phyloP scores from a whole-genome alignment of 2,329 filamentous ascomycete genomes.

The Mycosphaerella sp. region DNA sequence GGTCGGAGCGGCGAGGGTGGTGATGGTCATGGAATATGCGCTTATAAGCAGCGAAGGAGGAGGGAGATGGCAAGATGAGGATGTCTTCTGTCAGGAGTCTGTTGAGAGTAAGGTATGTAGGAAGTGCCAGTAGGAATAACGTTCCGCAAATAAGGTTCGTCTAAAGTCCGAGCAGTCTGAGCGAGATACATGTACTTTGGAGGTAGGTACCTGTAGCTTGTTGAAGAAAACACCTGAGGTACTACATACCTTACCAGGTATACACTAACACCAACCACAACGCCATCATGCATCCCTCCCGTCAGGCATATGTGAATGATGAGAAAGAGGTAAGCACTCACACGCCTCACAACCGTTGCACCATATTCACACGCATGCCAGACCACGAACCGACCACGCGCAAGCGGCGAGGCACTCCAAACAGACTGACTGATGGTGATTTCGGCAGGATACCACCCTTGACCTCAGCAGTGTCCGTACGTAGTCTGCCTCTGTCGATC shows the following conservation, averaged over 20 bases:
- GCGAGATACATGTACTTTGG: too few relatives aligned
- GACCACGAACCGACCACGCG: background rate
- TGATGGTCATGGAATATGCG: background rate
- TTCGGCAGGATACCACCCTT: slow-evolving; percentile 50
- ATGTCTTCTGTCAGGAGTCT: too few relatives aligned
- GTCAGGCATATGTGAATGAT: background rate
- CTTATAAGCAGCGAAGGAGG: background rate
- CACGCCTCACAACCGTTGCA: slow-evolving; percentile 7
- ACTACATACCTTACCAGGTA: background rate
- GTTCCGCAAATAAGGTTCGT: too few relatives aligned
- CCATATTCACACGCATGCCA: slow-evolving; percentile 30
- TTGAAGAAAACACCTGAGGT: too few relatives aligned
- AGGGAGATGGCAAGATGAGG: background rate
- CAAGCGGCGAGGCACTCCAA: background rate
- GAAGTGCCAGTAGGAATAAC: too few relatives aligned
- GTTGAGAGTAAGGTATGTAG: background rate
- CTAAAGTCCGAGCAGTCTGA: too few relatives aligned
- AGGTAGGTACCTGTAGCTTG: too few relatives aligned
- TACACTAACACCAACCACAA: background rate
- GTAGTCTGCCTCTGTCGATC: slow-evolving; percentile 29
- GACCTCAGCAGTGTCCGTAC: slow-evolving; percentile 58
- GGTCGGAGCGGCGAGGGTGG: background rate
- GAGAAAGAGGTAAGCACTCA: background rate
- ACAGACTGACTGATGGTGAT: slow-evolving; percentile 24
- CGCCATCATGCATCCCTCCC: background rate